Evolutionary conservation across 495 filamentous ascomycete species (phyloP), one percentile per base, ranked within the genome.

Genomic region (Chaetomium tenue): DNA sequence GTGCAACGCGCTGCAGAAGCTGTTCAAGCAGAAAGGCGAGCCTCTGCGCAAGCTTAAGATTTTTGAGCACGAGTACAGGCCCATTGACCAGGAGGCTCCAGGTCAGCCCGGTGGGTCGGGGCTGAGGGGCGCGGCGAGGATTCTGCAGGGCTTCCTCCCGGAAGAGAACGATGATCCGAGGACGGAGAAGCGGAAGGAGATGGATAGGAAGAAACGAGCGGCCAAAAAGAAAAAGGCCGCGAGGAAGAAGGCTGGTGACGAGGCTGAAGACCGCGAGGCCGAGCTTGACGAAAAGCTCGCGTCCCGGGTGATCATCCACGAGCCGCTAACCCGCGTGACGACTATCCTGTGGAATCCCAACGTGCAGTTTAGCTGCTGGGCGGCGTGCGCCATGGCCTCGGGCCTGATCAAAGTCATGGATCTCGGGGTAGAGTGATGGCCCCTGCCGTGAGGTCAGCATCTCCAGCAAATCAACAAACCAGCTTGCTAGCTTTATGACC

Each of bases 91-190:
- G 2, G 47, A 51, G 3, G 25, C 26, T 8, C 12, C 44, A 13
- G 48, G 44, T 9, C 15, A 44, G 7, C 40, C 22, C 20, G 8
- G 44, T n/a, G 20, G 6, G 18, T 16, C 22, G 25, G 7, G 5
- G 23, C 26, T 60, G 28, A 59, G 72, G 11, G 76, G 80, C 5
- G 78, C 75, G 3, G 71, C 72, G 12, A 65, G 79, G 25, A 73
- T 82, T 33, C 60, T 82, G 20, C 76, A 81, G 54, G 78, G 79
- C 2, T 82, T 76, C 52, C 54, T 72, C 7, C 75, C 77, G 0
- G 78, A 82, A 82, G 77, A 84, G 55, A 85, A 85, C 65, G 87
- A 84, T 59, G 89, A 92, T 72, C 86, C 86, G 64, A 83, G 84
- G 70, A 79, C 76, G 50, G 88, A 87, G 23, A 83, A 88, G 72